phyloP scores from a whole-genome alignment of 768 basidiomycete species.

The Leccinum ochraceum region DNA sequence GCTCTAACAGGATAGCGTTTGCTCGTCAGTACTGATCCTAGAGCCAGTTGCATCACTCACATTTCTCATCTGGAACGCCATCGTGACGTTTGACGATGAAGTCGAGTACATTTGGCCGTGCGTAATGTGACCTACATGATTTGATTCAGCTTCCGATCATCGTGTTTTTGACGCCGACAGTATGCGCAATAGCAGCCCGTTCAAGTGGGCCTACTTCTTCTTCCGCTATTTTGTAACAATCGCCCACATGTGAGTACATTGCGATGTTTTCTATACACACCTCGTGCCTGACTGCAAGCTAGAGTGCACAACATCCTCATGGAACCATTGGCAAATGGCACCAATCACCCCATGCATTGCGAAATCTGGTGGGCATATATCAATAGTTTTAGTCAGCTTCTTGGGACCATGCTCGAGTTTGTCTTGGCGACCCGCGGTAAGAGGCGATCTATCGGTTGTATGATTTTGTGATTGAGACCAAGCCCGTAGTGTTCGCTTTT shows the following conservation, averaged over 20 bases:
- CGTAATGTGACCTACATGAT: neutral
- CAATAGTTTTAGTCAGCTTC: slow-evolving; percentile 3
- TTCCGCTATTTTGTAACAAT: slow-evolving; percentile 21
- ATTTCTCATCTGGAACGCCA: slow-evolving; percentile 14
- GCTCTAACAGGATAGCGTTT: neutral
- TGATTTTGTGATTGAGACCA: neutral
- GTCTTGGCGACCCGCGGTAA: slow-evolving; percentile 21
- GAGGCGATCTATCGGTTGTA: neutral
- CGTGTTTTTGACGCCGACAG: slow-evolving; percentile 9
- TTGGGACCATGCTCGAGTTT: slow-evolving; percentile 16
- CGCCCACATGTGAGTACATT: slow-evolving; percentile 19
- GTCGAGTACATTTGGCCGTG: slow-evolving; percentile 21
- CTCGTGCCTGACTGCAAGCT: neutral
- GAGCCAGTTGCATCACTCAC: slow-evolving; percentile 17
- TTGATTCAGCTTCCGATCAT: neutral
- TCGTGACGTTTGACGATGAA: slow-evolving; percentile 21
- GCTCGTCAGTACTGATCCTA: neutral
- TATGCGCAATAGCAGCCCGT: slow-evolving; percentile 20
- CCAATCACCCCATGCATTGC: slow-evolving; percentile 12
- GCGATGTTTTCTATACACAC: neutral
- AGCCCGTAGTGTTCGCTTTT: slow-evolving; percentile 18
- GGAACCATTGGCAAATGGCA: slow-evolving; percentile 9
- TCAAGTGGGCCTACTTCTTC: slow-evolving; percentile 34
- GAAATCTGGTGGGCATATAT: slow-evolving; percentile 14
- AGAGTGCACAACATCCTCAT: slow-evolving; percentile 20